Evolutionary conservation across 345 rosid genomes (phyloP), one percentile per base, ranked within the genome.

Genomic region (Corchorus olitorius): DNA sequence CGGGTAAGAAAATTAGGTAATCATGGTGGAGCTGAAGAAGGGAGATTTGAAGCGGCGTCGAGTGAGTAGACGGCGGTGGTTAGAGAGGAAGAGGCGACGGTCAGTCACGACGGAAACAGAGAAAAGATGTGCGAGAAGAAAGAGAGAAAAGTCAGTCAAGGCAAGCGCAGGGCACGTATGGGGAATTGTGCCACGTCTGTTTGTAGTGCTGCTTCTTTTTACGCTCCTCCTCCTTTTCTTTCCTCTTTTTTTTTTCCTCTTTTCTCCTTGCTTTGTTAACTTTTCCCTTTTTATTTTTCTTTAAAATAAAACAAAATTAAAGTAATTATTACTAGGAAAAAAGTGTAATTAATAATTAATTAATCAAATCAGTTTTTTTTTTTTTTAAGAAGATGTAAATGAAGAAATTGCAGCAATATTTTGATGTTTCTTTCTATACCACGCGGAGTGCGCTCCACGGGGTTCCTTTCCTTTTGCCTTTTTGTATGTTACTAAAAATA

Each of bases 151-250:
- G 27, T 27, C 27, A 27, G 73, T 66, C 56, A 65, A 75, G n/a
- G n/a, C n/a, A n/a, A n/a, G n/a, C n/a, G n/a, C n/a, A n/a, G 16
- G 54, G 77, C 15, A 71, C 83, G 81, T 82, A 72, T 80, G 86
- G 90, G 90, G 86, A 89, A 89, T 85, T 84, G 92, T 84, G 92
- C 86, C 84, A 75, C 89, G 86, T 78, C 64, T 62, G 85, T 78
- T 54, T 48, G 50, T 33, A 45, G 58, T 78, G 45, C 72, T 65
- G 16, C 81, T 74, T 41, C 75, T 79, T 52, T 60, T 39, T 64
- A 6, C 33, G 27, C 75, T 72, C 64, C 50, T 52, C 13, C n/a
- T 1, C 17, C 11, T 37, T 17, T 35, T 49, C n/a, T 63, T 39
- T 52, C 3, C 37, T 48, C 33, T 35, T 16, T 22, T 17, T 8